Percentiles rank a stretch among this genome's conserved stretches.
Evolutionary conservation across 192 early-diverging fungal species (phyloP).

Genomic region (Glomus cerebriforme): DNA sequence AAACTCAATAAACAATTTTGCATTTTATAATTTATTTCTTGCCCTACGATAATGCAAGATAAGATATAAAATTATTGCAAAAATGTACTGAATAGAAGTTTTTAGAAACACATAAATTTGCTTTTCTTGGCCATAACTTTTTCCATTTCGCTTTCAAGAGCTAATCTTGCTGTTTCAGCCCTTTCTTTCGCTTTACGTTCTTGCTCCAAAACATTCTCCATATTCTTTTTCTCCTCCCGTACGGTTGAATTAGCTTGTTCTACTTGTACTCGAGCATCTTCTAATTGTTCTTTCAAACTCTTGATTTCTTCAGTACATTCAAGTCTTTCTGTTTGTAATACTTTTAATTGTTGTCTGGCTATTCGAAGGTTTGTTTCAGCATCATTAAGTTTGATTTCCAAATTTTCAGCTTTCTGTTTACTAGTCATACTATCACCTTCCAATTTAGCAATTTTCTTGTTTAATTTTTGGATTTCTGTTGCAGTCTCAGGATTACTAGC

Average conservation of each 20-base stretch:
- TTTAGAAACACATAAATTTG: constrained; percentile 63
- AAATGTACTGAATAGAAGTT: background rate
- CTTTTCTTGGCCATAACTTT: constrained; percentile 55
- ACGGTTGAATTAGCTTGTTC: constrained; percentile 24
- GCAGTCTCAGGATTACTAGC: constrained; percentile 25
- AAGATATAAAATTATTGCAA: background rate
- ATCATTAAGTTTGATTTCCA: constrained; percentile 49
- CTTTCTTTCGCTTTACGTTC: constrained; percentile 55
- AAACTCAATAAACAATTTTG: background rate
- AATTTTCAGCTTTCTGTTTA: constrained; percentile 35
- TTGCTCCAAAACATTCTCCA: constrained; percentile 45
- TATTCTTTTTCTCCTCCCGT: constrained; percentile 38
- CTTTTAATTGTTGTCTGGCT: constrained; percentile 42
- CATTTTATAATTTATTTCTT: no score
- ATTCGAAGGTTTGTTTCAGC: constrained; percentile 45
- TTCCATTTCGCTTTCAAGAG: constrained; percentile 57
- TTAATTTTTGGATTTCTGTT: constrained; percentile 34
- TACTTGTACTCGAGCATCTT: constrained; percentile 38
- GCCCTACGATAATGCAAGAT: no score
- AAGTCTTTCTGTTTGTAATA: constrained; percentile 43
- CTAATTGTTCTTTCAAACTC: constrained; percentile 41
- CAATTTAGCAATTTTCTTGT: constrained; percentile 42
- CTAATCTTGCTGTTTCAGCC: constrained; percentile 51
- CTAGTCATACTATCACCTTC: constrained; percentile 39
- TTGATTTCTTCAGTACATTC: constrained; percentile 39